phyloP scores from a whole-genome alignment of 805 yeast species.

The Lipomyces mesembrius region DNA sequence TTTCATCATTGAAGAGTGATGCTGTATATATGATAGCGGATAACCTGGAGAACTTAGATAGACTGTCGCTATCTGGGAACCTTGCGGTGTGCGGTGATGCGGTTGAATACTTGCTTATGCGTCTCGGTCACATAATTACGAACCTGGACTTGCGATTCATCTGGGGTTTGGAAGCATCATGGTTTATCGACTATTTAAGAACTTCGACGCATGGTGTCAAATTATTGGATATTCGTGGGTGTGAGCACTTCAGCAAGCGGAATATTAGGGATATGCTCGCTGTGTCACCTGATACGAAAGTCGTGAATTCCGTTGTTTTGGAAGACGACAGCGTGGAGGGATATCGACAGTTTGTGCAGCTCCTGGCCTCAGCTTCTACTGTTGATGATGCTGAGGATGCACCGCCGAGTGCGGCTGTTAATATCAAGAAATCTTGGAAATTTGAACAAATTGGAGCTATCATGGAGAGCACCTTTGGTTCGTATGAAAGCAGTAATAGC shows the following conservation, averaged over 20 bases:
- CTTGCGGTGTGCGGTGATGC: constrained; percentile 1
- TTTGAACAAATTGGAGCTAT: background rate
- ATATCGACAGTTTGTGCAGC: constrained; percentile 12
- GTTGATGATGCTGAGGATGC: background rate
- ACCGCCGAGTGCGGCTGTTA: background rate
- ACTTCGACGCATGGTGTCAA: background rate
- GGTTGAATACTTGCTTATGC: constrained; percentile 8
- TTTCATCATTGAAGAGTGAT: background rate
- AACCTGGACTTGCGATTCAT: constrained; percentile 15
- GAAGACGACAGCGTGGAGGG: constrained; percentile 19
- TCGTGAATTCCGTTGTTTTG: constrained; percentile 12
- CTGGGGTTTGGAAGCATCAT: constrained; percentile 17
- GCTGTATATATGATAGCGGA: constrained; percentile 11
- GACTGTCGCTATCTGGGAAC: constrained; percentile 21
- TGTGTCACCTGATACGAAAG: constrained; percentile 5
- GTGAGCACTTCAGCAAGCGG: constrained; percentile 17
- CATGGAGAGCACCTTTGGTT: background rate
- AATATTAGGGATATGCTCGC: constrained; percentile 7
- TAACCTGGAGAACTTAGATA: constrained; percentile 2
- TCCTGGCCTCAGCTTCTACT: background rate
- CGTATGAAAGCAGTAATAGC: background rate
- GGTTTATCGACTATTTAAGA: constrained; percentile 8
- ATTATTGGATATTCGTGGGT: constrained; percentile 17
- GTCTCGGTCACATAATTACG: background rate
- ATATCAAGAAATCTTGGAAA: background rate